Percentiles rank a stretch among this genome's conserved stretches.
These are phyloP conservation scores for Echria macrotheca DNA, from an alignment of 495 filamentous ascomycete species.

Conservation along the genomic window DNA sequence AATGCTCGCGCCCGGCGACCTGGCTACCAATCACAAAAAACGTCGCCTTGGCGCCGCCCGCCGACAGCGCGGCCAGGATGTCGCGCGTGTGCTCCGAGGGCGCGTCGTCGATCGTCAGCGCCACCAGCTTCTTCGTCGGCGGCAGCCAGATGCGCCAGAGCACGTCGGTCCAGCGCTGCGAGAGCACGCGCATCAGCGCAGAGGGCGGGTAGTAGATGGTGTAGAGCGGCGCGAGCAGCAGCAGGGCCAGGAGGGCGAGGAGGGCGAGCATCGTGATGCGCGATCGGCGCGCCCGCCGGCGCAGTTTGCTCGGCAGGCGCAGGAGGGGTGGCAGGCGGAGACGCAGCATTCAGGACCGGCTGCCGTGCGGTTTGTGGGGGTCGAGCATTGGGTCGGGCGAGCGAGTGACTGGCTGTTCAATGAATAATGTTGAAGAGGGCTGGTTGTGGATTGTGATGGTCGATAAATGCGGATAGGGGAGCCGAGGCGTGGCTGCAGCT, in stretches of 20 bases:
- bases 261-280: constrained; percentile 53
- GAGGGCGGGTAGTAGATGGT: constrained; percentile 70
- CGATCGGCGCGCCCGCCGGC: constrained; percentile 49
- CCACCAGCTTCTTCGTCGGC: constrained; percentile 55
- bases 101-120: constrained; percentile 80
- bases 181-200: constrained; percentile 60
- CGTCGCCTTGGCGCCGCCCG: constrained; percentile 56
- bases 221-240: constrained; percentile 52
- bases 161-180: constrained; percentile 66
- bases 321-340: constrained; percentile 40
- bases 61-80: constrained; percentile 60
- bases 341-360: constrained; percentile 17
- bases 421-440: no score
- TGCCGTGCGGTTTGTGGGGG: background rate
- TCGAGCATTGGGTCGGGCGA: background rate
- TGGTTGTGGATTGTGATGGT: no score
- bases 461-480: no score
- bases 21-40: constrained; percentile 80
- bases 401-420: no score
- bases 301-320: constrained; percentile 47
- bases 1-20: constrained; percentile 53
- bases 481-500: no score
- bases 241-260: constrained; percentile 37
- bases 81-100: constrained; percentile 67
- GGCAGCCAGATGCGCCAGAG: constrained; percentile 59